These are phyloP conservation scores for Neopestalotiopsis sp. DNA, from an alignment of 2,329 filamentous ascomycete species.

Conservation along the genomic window DNA sequence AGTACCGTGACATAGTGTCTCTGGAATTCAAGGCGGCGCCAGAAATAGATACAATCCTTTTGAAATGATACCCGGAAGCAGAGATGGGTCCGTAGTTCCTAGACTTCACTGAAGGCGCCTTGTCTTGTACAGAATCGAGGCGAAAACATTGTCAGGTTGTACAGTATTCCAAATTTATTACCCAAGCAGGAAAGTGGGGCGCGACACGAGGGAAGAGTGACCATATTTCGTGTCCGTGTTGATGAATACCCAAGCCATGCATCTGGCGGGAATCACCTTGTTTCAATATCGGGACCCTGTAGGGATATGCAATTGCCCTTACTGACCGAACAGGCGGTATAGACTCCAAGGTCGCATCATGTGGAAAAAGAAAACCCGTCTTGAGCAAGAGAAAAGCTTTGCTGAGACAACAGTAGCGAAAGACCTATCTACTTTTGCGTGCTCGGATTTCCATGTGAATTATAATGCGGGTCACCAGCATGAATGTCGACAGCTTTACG, in stretches of 20 bases:
- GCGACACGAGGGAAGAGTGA: not conserved
- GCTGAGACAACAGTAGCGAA: too few species aligned
- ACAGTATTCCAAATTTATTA: not conserved
- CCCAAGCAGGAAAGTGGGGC: not conserved
- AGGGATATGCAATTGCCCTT: not conserved
- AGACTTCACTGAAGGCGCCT: too few species aligned
- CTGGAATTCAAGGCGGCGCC: too few species aligned
- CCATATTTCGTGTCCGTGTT: not conserved
- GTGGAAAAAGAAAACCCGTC: too few species aligned
- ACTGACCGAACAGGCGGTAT: not conserved
- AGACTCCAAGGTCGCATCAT: not conserved
- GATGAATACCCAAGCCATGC: too few species aligned
- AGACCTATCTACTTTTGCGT: not conserved
- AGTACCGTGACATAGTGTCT: too few species aligned
- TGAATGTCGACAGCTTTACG: not conserved
- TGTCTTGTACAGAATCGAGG: too few species aligned
- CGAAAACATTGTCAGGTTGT: not conserved
- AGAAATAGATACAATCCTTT: too few species aligned
- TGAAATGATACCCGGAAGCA: too few species aligned
- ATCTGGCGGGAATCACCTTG: too few species aligned
- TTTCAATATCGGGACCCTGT: not conserved
- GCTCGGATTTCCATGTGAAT: constrained; percentile 11
- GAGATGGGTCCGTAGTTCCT: too few species aligned
- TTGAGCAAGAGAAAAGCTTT: too few species aligned
- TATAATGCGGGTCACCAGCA: constrained; percentile 13